These are phyloP conservation scores for Podosphaera xanthii DNA, from an alignment of 2,329 filamentous ascomycete species.

Conservation along the genomic window DNA sequence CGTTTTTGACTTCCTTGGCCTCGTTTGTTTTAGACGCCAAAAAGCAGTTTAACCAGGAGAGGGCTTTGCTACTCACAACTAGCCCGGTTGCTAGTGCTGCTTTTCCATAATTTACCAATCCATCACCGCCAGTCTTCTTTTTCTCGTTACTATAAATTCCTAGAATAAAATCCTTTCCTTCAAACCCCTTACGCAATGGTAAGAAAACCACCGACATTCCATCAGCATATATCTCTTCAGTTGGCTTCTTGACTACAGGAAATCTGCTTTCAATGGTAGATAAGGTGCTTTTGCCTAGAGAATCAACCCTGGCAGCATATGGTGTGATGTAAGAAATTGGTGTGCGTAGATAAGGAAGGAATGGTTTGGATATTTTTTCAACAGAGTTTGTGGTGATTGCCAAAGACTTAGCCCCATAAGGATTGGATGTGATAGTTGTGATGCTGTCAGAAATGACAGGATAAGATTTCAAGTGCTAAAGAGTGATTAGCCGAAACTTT, in stretches of 20 bases:
- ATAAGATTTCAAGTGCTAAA: slow-evolving; percentile 63
- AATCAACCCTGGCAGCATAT: slow-evolving; percentile 65
- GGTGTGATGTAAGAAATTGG: slow-evolving; percentile 68
- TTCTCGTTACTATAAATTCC: slow-evolving; percentile 32
- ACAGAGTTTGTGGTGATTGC: slow-evolving; percentile 54
- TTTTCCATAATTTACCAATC: slow-evolving; percentile 44
- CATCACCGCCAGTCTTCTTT: slow-evolving; percentile 40
- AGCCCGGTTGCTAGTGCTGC: slow-evolving; percentile 45
- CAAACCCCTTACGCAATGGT: slow-evolving; percentile 36
- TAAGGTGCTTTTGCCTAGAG: slow-evolving; percentile 50
- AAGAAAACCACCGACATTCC: slow-evolving; percentile 37
- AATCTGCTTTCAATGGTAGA: slow-evolving; percentile 45
- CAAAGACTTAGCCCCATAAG: slow-evolving; percentile 64
- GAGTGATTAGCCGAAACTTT: neutral
- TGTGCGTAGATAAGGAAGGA: slow-evolving; percentile 55
- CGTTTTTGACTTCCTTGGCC: slow-evolving; percentile 29
- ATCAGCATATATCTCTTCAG: slow-evolving; percentile 42
- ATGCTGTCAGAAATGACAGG: slow-evolving; percentile 64
- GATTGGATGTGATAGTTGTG: slow-evolving; percentile 56
- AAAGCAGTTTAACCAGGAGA: slow-evolving; percentile 35
- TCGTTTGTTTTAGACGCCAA: slow-evolving; percentile 39
- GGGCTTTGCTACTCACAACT: slow-evolving; percentile 40
- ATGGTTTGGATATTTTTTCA: slow-evolving; percentile 36
- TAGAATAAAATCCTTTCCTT: slow-evolving; percentile 38
- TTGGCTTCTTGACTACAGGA: slow-evolving; percentile 54